phyloP scores from a whole-genome alignment of 2,329 filamentous ascomycete genomes.

The Thielaviopsis ethacetica region DNA sequence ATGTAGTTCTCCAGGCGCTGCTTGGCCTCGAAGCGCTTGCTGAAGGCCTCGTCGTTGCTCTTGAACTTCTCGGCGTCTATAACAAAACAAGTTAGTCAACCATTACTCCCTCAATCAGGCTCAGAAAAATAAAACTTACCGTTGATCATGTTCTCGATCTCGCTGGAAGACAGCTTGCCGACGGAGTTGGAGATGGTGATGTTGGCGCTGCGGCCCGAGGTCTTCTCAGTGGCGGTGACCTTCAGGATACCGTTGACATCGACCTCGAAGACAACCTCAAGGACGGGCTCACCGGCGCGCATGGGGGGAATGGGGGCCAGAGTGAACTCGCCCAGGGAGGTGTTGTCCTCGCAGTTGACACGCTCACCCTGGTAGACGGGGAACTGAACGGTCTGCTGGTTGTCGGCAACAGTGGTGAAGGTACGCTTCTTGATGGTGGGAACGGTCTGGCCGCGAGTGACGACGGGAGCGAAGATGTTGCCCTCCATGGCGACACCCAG shows the following conservation, averaged over 20 bases:
- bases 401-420: conserved; percentile 71
- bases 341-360: conserved; percentile 97
- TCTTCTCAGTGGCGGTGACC: conserved; percentile 98
- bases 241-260: conserved; percentile 99
- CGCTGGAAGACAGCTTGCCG: conserved; percentile 82
- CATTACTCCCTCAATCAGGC: neutral
- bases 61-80: conserved; percentile 95
- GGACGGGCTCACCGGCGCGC: conserved; percentile 87
- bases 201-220: conserved; percentile 92
- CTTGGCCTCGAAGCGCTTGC: conserved; percentile 97
- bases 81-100: conserved; percentile 8
- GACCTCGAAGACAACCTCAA: conserved; percentile 97
- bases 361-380: conserved; percentile 92
- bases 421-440: conserved; percentile 73
- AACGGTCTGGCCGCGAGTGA: conserved; percentile 61
- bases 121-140: conserved; percentile 29
- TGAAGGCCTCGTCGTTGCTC: conserved; percentile 92
- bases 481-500: conserved; percentile 99
- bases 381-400: conserved; percentile 76
- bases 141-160: conserved; percentile 97
- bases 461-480: conserved; percentile 94
- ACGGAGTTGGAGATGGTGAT: conserved; percentile 99
- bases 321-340: conserved; percentile 92
- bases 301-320: conserved; percentile 74
- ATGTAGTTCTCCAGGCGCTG: conserved; percentile 99